phyloP scores from a whole-genome alignment of 129 eudicot genomes.

The Tanacetum coccineum region DNA sequence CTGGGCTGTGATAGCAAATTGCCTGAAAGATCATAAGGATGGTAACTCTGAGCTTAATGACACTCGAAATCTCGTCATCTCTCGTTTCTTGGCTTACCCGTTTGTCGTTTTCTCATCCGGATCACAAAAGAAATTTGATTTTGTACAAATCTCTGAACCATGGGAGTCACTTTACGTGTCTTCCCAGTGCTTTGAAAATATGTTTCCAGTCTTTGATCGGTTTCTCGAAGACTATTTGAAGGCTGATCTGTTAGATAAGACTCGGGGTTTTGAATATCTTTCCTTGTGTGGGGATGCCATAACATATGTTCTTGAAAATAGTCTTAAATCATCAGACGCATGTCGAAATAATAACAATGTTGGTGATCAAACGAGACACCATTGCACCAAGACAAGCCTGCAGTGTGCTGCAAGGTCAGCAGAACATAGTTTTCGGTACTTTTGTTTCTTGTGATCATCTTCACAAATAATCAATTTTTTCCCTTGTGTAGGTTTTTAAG shows the following conservation, averaged over 20 bases:
- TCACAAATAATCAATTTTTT: constrained; percentile 9
- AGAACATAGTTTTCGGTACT: background rate
- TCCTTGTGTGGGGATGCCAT: constrained; percentile 42
- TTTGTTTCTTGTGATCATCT: background rate
- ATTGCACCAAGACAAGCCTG: constrained; percentile 37
- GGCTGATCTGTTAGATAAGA: constrained; percentile 23
- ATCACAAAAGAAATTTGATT: constrained; percentile 27
- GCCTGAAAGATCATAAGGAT: constrained; percentile 42
- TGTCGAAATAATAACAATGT: constrained; percentile 18
- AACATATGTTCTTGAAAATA: constrained; percentile 42
- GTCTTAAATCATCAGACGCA: constrained; percentile 18
- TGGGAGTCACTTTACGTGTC: constrained; percentile 56
- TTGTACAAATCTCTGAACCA: constrained; percentile 39
- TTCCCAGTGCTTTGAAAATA: constrained; percentile 35
- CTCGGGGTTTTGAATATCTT: constrained; percentile 21
- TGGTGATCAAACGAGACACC: constrained; percentile 25
- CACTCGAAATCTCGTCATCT: constrained; percentile 35
- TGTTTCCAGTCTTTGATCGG: constrained; percentile 36
- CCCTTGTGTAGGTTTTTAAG: constrained; percentile 49
- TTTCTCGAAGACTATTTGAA: constrained; percentile 45
- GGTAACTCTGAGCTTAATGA: constrained; percentile 34
- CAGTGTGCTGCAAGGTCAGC: constrained; percentile 59
- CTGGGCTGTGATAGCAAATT: constrained; percentile 59
- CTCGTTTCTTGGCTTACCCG: constrained; percentile 59
- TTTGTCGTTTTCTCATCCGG: constrained; percentile 33